A percentile compares a stretch with the other conserved stretches of the same genome.
These are phyloP conservation scores for Phytophthora tentaculata DNA, from an alignment of 352 stramenopile genomes.

Conservation along the genomic window DNA sequence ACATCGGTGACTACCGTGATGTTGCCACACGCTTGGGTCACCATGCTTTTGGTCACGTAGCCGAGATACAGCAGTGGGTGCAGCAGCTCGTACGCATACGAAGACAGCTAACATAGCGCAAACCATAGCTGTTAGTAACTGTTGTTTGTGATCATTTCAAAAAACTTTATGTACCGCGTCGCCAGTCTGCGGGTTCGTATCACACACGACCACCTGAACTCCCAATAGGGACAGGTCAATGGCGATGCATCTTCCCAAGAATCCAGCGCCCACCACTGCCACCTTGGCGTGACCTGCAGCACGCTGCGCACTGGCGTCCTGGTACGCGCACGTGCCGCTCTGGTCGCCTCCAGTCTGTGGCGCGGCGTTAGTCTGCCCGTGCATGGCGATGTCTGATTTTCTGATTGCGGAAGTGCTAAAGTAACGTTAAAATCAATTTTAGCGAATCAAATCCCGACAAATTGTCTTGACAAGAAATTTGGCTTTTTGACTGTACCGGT, in stretches of 20 bases:
- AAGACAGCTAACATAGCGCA: conserved; percentile 45
- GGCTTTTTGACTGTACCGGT: too few relatives aligned
- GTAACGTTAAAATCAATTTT: conserved; percentile 1
- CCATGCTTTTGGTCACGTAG: conserved; percentile 81
- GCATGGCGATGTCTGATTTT: conserved; percentile 26
- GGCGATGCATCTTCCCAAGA: conserved; percentile 71
- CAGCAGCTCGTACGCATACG: conserved; percentile 68
- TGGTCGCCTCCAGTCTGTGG: conserved; percentile 13
- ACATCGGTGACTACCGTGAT: conserved; percentile 57
- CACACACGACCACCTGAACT: conserved; percentile 62
- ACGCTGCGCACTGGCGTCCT: conserved; percentile 17
- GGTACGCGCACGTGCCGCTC: conserved; percentile 32
- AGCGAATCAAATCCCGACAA: not conserved
- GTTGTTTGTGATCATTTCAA: not conserved
- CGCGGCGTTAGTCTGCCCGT: conserved; percentile 13
- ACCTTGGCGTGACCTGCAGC: conserved; percentile 34
- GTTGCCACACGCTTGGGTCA: conserved; percentile 61
- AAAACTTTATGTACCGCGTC: conserved; percentile 34
- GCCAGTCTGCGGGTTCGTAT: conserved; percentile 53
- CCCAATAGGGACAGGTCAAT: conserved; percentile 74
- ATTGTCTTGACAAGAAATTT: too few relatives aligned
- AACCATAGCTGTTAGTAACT: conserved; percentile 1
- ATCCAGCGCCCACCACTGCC: conserved; percentile 68
- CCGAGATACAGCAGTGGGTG: conserved; percentile 75
- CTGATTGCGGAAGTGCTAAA: not conserved